Percentiles rank a stretch among this genome's conserved stretches.
These are phyloP conservation scores for Boletus subparvulus DNA, from an alignment of 768 basidiomycete genomes.

Conservation along the genomic window DNA sequence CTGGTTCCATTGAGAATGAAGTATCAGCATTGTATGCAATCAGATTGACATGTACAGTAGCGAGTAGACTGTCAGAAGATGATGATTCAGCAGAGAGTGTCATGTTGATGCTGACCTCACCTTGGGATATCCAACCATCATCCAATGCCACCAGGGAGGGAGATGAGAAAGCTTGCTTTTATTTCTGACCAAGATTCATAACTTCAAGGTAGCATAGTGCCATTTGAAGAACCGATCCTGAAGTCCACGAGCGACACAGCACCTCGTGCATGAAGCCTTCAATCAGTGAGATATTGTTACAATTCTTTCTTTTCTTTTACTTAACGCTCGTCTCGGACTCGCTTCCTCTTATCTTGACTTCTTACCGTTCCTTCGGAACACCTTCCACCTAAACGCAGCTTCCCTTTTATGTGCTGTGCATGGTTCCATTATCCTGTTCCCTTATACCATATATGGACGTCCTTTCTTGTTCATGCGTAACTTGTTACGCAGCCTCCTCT, in stretches of 20 bases:
- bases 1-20: constrained; percentile 18
- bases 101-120: constrained; percentile 43
- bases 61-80: constrained; percentile 31
- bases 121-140: constrained; percentile 41
- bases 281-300: constrained; percentile 59
- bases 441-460: no score
- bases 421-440: no score
- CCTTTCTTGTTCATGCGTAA: no score
- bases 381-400: no score
- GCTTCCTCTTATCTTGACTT: no score
- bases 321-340: no score
- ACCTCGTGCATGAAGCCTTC: constrained; percentile 86
- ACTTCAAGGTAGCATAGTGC: constrained; percentile 88
- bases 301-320: no score
- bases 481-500: no score
- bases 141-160: constrained; percentile 42
- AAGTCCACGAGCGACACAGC: constrained; percentile 44
- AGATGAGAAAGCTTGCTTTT: constrained; percentile 48
- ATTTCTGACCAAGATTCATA: constrained; percentile 56
- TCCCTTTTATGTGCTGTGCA: no score
- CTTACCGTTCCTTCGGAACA: no score
- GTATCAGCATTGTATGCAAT: constrained; percentile 14
- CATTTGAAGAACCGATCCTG: constrained; percentile 79
- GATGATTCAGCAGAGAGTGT: constrained; percentile 26
- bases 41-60: constrained; percentile 46